Base-by-base conservation (phyloP, 495 filamentous ascomycete genomes). In the Hypoxylon fuscum region DNA sequence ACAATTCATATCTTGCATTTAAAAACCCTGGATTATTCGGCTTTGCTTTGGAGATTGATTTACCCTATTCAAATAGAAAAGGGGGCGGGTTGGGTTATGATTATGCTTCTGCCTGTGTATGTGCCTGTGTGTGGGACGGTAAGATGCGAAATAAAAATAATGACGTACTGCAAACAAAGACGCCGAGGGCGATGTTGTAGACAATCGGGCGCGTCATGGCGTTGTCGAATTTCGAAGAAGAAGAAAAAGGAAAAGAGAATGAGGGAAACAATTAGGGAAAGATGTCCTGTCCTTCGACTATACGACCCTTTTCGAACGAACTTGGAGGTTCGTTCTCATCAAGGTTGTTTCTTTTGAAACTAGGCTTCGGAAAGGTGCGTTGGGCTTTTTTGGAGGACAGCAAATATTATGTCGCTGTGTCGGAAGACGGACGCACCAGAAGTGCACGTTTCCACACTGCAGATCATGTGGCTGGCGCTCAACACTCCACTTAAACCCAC, bases 91-190 rank as follows among this genome's bases (percentile, higher is more conserved):
- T 48, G 21, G 23, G 52, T 29, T 48, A 43, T 40, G 29, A 55
- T 64, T 20, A 4, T 55, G 49, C 27, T 64, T 59, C 55, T 65
- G 49, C 45, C 38, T 65, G 25, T 38, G 43, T 31, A 18, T n/a
- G n/a, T n/a, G n/a, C n/a, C n/a, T n/a, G n/a, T n/a, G n/a, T n/a
- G n/a, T n/a, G n/a, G 11, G 17, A 58, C 22, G 23, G 50, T 23
- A 53, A 47, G 49, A 55, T 47, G 50, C 40, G 44, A 20, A 37
- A 63, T 31, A 63, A 59, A 27, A 58, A 62, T 43, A 55, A 68
- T 59, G 41, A 79, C 83, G 68, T 76, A 90, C 88, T 81, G 49
- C 79, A 84, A 25, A 88, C 71, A 66, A 90, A 85, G 47, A 82
- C 74, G 15, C 85, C 71, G 45, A 89, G 68, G 15, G 85, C 83